A percentile compares a stretch with the other conserved stretches of the same genome.
phyloP scores from a whole-genome alignment of 179 eudicot genomes.

The Silene noctiflora region DNA sequence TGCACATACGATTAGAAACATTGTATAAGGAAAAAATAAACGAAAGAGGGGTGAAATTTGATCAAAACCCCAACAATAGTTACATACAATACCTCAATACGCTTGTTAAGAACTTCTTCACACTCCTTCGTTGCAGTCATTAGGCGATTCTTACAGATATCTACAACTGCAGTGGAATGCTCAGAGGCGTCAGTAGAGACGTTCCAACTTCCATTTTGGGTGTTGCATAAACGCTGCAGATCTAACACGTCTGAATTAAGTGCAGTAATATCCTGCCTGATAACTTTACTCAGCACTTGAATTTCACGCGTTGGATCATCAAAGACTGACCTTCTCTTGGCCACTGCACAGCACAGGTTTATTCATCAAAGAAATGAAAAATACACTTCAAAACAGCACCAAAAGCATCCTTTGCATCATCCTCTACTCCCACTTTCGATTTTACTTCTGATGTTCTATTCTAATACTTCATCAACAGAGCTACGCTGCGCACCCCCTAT shows the following conservation, averaged over 20 bases:
- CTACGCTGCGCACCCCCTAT: neutral
- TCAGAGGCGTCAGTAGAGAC: constrained; percentile 69
- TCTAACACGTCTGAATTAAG: constrained; percentile 90
- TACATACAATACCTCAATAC: constrained; percentile 68
- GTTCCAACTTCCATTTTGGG: constrained; percentile 69
- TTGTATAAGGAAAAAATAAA: neutral
- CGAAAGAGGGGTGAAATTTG: neutral
- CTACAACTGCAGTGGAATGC: constrained; percentile 89
- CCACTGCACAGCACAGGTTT: constrained; percentile 52
- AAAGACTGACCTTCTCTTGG: constrained; percentile 85
- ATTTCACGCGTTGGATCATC: constrained; percentile 94
- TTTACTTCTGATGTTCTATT: neutral
- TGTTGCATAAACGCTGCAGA: constrained; percentile 73
- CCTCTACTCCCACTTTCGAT: neutral
- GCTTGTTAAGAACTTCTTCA: constrained; percentile 89
- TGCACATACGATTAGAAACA: constrained; percentile 32
- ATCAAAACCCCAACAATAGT: constrained; percentile 3
- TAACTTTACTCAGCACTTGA: constrained; percentile 83
- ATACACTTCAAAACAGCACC: constrained; percentile 3
- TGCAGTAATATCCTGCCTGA: constrained; percentile 93
- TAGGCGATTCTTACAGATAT: constrained; percentile 79
- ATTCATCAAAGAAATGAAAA: neutral
- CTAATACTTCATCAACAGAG: neutral
- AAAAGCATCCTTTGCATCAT: neutral
- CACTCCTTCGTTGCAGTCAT: constrained; percentile 93